phyloP scores from a whole-genome alignment of 768 basidiomycete species.

The Panellus pusillus region DNA sequence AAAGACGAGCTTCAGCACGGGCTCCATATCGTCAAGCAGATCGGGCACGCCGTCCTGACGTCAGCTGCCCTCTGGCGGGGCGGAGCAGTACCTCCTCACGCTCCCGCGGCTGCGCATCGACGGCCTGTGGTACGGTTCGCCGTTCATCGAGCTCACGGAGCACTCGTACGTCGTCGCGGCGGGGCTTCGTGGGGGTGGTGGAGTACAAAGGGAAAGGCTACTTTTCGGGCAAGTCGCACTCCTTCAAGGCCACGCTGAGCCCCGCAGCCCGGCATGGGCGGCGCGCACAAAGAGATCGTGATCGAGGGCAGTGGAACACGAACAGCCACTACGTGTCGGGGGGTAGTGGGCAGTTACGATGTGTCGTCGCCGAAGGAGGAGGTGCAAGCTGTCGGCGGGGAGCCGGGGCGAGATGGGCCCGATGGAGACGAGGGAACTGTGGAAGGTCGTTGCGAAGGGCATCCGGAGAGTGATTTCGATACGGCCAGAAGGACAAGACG shows the following conservation, averaged over 20 bases:
- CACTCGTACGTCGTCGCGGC: conserved; percentile 65
- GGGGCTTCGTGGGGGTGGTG: conserved; percentile 51
- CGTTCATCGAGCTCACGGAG: conserved; percentile 78
- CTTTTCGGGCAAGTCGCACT: conserved; percentile 89
- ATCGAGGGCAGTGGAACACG: conserved; percentile 80
- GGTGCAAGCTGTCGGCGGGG: conserved; percentile 60
- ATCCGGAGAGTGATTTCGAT: conserved; percentile 93
- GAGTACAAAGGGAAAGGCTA: conserved; percentile 98
- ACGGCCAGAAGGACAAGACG: conserved; percentile 85
- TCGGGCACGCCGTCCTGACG: conserved; percentile 89
- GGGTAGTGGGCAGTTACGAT: conserved; percentile 65
- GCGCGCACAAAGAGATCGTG: conserved; percentile 43
- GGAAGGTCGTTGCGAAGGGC: conserved; percentile 85
- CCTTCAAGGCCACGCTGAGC: conserved; percentile 81
- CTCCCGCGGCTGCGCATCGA: conserved; percentile 91
- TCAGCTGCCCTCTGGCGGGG: conserved; percentile 51
- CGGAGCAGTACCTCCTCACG: conserved; percentile 79
- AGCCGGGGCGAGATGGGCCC: conserved; percentile 63
- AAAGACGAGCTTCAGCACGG: conserved; percentile 88
- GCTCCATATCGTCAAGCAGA: conserved; percentile 89
- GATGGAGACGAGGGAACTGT: conserved; percentile 85
- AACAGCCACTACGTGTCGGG: conserved; percentile 51
- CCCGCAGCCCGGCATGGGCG: conserved; percentile 43
- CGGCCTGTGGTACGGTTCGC: conserved; percentile 88
- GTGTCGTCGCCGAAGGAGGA: conserved; percentile 74